phyloP scores from a whole-genome alignment of 257 asterid genomes.

The Striga asiatica region DNA sequence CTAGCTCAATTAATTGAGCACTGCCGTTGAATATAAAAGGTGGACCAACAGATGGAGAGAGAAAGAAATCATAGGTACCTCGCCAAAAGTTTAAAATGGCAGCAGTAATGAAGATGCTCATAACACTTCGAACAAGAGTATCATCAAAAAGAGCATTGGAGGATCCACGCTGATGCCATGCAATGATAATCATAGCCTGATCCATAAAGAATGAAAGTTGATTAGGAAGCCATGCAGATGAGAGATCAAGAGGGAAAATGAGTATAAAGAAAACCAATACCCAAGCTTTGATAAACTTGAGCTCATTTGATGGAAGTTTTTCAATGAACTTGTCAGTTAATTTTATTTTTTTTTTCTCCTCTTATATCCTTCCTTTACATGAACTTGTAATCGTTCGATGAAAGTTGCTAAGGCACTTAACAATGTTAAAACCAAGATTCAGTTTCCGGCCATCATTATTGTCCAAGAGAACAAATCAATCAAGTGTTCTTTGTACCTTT shows the following conservation, averaged over 20 bases:
- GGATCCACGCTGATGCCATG: conserved; percentile 74
- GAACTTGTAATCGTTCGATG: no score
- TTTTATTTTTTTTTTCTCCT: no score
- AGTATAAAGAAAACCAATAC: background rate
- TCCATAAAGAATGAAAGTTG: conserved; percentile 11
- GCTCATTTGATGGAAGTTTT: no score
- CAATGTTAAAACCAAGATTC: no score
- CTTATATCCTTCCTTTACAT: no score
- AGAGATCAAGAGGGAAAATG: background rate
- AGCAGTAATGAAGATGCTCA: conserved; percentile 95
- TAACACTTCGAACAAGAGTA: conserved; percentile 51
- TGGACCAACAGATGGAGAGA: background rate
- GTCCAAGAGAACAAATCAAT: no score
- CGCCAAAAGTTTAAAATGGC: conserved; percentile 71
- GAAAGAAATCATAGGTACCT: conserved; percentile 38
- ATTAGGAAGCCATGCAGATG: conserved; percentile 1
- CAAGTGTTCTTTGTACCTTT: no score
- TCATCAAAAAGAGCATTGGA: conserved; percentile 48
- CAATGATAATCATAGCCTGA: conserved; percentile 93
- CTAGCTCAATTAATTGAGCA: conserved; percentile 8
- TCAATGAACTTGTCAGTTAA: no score
- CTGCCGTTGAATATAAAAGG: background rate
- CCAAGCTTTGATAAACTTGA: background rate
- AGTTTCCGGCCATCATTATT: no score
- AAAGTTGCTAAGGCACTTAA: no score